A percentile compares a stretch with the other conserved stretches of the same genome.
These are phyloP conservation scores for Beauveria australis DNA, from an alignment of 2,329 filamentous ascomycete species.

Conservation along the genomic window DNA sequence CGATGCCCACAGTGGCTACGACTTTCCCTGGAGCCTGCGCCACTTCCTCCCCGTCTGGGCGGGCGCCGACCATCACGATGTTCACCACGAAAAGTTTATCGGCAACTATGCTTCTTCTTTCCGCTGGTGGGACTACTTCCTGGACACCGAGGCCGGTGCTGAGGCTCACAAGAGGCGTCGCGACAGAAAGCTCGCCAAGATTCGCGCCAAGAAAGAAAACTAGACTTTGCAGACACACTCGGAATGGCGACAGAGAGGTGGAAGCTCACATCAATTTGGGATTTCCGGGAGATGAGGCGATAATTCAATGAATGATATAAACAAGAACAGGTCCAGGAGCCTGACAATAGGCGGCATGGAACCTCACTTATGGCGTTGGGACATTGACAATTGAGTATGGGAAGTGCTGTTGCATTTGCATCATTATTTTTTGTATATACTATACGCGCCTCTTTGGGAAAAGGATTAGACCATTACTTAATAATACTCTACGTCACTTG, in stretches of 20 bases:
- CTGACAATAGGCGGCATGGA: background rate
- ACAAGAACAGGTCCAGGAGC: background rate
- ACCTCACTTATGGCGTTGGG: conserved; percentile 9
- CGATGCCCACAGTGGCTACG: conserved; percentile 94
- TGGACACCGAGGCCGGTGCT: conserved; percentile 88
- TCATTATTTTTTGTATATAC: conserved; percentile 12
- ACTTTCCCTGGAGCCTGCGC: conserved; percentile 95
- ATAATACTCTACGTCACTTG: conserved; percentile 5
- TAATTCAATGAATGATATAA: conserved; percentile 7
- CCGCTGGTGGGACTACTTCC: conserved; percentile 94
- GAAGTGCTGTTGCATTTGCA: conserved; percentile 2
- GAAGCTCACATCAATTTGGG: background rate
- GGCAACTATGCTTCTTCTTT: conserved; percentile 98
- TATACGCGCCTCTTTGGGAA: background rate
- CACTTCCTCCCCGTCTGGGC: conserved; percentile 98
- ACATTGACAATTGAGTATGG: conserved; percentile 8
- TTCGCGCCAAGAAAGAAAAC: conserved; percentile 60
- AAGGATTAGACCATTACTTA: conserved; percentile 5
- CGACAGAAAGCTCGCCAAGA: conserved; percentile 62
- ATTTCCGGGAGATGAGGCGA: background rate
- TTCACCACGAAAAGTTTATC: conserved; percentile 97
- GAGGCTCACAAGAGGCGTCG: conserved; percentile 79
- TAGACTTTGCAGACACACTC: conserved; percentile 28
- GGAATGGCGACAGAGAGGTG: background rate
- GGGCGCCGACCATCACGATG: conserved; percentile 90